Conservation (phyloP, 2,329 filamentous ascomycete species). For the Calonectria naviculata region DNA sequence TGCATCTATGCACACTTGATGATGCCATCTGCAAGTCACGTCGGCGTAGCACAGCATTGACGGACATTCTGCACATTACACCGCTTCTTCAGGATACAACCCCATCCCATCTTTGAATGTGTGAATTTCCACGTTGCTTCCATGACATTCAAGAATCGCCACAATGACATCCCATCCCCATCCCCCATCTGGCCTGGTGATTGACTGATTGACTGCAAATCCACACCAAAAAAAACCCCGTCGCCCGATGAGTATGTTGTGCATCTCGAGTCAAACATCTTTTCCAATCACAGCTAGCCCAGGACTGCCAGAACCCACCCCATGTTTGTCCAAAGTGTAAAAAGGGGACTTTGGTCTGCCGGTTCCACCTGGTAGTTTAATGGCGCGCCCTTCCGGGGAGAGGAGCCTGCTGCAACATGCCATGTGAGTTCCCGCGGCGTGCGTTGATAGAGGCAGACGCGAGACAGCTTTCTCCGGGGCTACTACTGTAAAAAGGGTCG, state of each 20-base stretch:
- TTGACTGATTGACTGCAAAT: not conserved
- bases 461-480: not conserved
- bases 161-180: not conserved
- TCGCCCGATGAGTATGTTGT: too few relatives aligned
- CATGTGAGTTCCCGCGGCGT: constrained; percentile 4
- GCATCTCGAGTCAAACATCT: not conserved
- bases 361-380: not conserved
- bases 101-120: not conserved
- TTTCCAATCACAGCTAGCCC: not conserved
- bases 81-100: constrained; percentile 3
- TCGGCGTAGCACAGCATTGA: not conserved
- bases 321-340: constrained; percentile 8
- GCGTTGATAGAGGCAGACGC: not conserved
- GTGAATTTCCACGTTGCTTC: not conserved
- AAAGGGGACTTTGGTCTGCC: constrained; percentile 21
- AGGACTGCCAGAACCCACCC: constrained; percentile 10
- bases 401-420: not conserved
- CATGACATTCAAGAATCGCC: not conserved
- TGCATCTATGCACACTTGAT: constrained; percentile 1
- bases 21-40: constrained; percentile 5
- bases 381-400: not conserved
- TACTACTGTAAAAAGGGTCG: not conserved
- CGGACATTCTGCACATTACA: not conserved
- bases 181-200: too few relatives aligned
- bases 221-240: not conserved